Base-by-base conservation (phyloP, 495 filamentous ascomycete genomes). In the Hypomontagnella monticulosa region DNA sequence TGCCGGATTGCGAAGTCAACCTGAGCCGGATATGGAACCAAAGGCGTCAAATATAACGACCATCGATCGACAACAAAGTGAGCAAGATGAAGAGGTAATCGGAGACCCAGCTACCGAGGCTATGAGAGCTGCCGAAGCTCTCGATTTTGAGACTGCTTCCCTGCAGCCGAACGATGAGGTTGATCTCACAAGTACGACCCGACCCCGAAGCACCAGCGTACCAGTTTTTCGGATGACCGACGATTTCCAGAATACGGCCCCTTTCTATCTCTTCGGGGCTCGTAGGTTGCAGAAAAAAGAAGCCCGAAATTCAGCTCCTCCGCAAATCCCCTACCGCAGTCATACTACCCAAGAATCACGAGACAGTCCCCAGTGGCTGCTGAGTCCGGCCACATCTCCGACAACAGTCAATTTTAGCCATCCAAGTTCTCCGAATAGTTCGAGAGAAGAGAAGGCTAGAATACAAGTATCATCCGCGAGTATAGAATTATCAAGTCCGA, bases 101-200 rank as follows among this genome's bases (percentile, higher is more conserved):
- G 71, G 74, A 10, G 77, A 83, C 50, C 81, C 78, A 15, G 75
- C 76, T 20, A 71, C 72, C 1, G 69, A 69, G 33, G 80, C 81
- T 30, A 83, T 84, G 81, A 76, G 78, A 59, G 80, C 78, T 6
- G 81, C 82, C 3, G 81, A 84, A 36, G 76, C 73, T n/a, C 76
- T 84, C 6, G 79, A 83, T 66, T 71, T 67, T 33, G 70, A 80
- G 49, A 84, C 80, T 1, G 78, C 79, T 34, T 75, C 65, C 6
- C 63, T 83, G 9, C 79, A 84, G 51, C 67, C 77, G 0, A 71
- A 51, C 20, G 49, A 75, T 15, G 73, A 79, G 36, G 40, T 81
- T 36, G 79, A 79, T 43, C 72, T 79, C 11, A 74, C 74, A 0
- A 49, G 68, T 34, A 56, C 48, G 27, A 49, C 37, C 14, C 61